phyloP scores from a whole-genome alignment of 306 rosid genomes.

The Adenanthera pavonina region DNA sequence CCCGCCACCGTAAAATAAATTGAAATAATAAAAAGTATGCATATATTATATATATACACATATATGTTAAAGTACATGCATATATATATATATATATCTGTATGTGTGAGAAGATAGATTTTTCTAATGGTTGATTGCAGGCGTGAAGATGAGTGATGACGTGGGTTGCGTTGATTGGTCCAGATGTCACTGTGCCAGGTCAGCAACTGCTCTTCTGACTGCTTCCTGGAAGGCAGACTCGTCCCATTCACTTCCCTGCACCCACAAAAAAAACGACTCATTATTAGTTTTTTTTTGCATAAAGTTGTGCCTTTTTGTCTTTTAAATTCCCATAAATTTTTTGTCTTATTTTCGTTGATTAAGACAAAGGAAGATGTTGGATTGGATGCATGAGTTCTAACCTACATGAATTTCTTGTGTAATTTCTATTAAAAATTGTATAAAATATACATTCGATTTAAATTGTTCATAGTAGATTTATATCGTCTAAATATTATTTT shows the following conservation, averaged over 20 bases:
- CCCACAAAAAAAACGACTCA: background rate
- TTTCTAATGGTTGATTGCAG: too few species aligned
- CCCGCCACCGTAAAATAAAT: too few species aligned
- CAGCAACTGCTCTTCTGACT: conserved; percentile 72
- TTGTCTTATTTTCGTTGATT: background rate
- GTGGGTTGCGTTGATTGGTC: conserved; percentile 27
- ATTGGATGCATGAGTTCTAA: background rate
- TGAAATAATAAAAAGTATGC: too few species aligned
- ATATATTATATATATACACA: too few species aligned
- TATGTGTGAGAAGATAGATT: too few species aligned
- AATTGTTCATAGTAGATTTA: too few species aligned
- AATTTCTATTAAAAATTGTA: too few species aligned
- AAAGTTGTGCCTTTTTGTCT: background rate
- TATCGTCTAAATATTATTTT: too few species aligned
- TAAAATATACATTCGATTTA: too few species aligned
- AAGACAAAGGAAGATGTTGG: background rate
- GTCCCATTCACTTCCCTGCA: conserved; percentile 85
- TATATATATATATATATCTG: too few species aligned
- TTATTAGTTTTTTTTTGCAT: conserved; percentile 6
- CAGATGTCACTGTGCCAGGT: conserved; percentile 45
- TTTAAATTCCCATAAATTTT: background rate
- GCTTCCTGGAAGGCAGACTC: conserved; percentile 88
- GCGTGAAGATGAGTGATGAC: background rate
- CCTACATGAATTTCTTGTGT: background rate
- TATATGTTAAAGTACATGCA: too few species aligned